Conservation (phyloP, 1,284 basidiomycete species). For the Puccinia sorghi region DNA sequence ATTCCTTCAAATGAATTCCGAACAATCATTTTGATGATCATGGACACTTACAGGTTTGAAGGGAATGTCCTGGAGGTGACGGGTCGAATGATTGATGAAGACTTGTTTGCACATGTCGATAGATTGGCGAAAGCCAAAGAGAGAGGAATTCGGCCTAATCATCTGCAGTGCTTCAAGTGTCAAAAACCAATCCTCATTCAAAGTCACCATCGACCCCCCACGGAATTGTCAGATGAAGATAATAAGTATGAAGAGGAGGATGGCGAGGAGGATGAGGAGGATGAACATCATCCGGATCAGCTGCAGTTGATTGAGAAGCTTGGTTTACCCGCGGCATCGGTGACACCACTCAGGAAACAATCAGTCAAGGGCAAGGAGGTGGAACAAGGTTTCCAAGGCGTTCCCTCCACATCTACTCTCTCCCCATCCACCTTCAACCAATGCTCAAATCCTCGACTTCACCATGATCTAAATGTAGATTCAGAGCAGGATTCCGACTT, state of each 20-base stretch:
- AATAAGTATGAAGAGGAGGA: constrained; percentile 4
- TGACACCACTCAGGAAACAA: constrained; percentile 21
- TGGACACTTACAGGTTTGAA: constrained; percentile 88
- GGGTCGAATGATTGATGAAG: constrained; percentile 76
- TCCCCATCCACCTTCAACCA: constrained; percentile 31
- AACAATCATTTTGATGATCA: constrained; percentile 84
- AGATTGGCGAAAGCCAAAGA: constrained; percentile 57
- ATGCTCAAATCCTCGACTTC: background rate
- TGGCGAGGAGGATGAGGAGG: background rate
- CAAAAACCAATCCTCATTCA: constrained; percentile 14
- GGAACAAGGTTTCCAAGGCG: constrained; percentile 11
- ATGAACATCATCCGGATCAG: constrained; percentile 13
- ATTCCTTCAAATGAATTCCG: constrained; percentile 82
- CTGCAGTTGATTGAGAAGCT: constrained; percentile 33
- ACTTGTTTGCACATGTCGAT: constrained; percentile 74
- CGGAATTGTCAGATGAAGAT: too few relatives aligned
- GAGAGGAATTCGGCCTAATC: constrained; percentile 58
- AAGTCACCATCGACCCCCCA: constrained; percentile 6
- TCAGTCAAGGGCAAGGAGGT: constrained; percentile 47
- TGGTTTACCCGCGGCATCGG: constrained; percentile 23
- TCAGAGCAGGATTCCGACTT: background rate
- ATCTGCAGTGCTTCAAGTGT: constrained; percentile 35
- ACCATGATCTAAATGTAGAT: background rate
- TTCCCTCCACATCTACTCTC: background rate
- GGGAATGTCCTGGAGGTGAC: constrained; percentile 87